A percentile compares a stretch with the other conserved stretches of the same genome.
phyloP scores from a whole-genome alignment of 1,284 basidiomycete genomes.

The Ustilago xerochloae region DNA sequence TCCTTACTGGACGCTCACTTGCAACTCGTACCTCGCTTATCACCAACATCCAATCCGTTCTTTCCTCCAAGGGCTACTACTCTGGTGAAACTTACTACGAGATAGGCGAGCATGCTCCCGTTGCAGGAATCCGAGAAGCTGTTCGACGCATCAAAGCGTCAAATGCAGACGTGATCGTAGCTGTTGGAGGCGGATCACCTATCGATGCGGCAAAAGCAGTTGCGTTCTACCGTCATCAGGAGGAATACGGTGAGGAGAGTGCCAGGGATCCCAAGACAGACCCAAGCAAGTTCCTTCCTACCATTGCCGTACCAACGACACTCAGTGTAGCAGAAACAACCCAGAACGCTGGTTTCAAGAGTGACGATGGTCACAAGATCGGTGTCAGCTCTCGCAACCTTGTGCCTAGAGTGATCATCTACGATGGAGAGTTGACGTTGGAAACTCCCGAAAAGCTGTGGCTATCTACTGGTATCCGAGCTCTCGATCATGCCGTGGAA shows the following conservation, averaged over 20 bases:
- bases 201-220: slow-evolving; percentile 75
- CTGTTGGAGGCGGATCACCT: slow-evolving; percentile 82
- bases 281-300: slow-evolving; percentile 66
- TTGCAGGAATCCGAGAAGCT: slow-evolving; percentile 75
- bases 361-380: slow-evolving; percentile 78
- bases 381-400: slow-evolving; percentile 70
- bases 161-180: slow-evolving; percentile 73
- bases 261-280: slow-evolving; percentile 17
- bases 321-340: slow-evolving; percentile 78
- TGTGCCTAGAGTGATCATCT: slow-evolving; percentile 73
- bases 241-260: slow-evolving; percentile 29
- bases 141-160: slow-evolving; percentile 73
- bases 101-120: slow-evolving; percentile 81
- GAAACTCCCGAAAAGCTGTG: slow-evolving; percentile 80
- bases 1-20: slow-evolving; percentile 54
- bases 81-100: slow-evolving; percentile 74
- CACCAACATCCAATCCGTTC: slow-evolving; percentile 22
- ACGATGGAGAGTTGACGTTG: slow-evolving; percentile 80
- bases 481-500: slow-evolving; percentile 83
- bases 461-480: slow-evolving; percentile 74
- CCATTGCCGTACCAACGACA: slow-evolving; percentile 81
- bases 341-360: slow-evolving; percentile 79
- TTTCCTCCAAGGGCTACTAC: slow-evolving; percentile 33
- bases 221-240: slow-evolving; percentile 37
- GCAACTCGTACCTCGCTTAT: slow-evolving; percentile 55